A percentile compares a stretch with the other conserved stretches of the same genome.
These are phyloP conservation scores for Phoenix dactylifera DNA, from an alignment of 176 grass and related monocot genomes.

Conservation along the genomic window DNA sequence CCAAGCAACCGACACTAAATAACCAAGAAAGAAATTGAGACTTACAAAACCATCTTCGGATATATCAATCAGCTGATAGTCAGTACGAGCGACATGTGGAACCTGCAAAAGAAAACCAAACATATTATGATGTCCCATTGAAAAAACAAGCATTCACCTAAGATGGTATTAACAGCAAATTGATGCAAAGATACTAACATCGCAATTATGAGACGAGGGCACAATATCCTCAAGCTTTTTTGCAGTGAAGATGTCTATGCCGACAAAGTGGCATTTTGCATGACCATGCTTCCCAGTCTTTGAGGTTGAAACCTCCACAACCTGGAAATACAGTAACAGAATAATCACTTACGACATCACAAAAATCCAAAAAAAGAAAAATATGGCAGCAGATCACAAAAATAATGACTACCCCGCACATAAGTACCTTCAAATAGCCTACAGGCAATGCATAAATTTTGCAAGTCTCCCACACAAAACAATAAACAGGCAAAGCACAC, in stretches of 20 bases:
- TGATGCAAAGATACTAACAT: constrained; percentile 21
- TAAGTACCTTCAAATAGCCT: too few species aligned
- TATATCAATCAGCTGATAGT: constrained; percentile 72
- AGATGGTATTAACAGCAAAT: too few species aligned
- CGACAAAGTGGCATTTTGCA: constrained; percentile 70
- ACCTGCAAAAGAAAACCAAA: constrained; percentile 26
- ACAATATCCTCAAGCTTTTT: constrained; percentile 77
- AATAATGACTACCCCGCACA: too few species aligned
- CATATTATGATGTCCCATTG: neutral
- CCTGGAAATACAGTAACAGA: constrained; percentile 14
- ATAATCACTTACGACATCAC: neutral
- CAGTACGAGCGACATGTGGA: constrained; percentile 55
- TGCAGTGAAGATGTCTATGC: constrained; percentile 60
- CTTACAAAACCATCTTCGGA: constrained; percentile 70
- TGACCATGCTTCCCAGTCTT: constrained; percentile 70
- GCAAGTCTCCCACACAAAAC: too few species aligned
- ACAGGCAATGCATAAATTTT: too few species aligned
- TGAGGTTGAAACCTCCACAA: constrained; percentile 70
- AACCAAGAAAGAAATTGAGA: neutral
- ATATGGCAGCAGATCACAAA: neutral
- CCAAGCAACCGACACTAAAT: constrained; percentile 1
- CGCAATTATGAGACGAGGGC: constrained; percentile 62
- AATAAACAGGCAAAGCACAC: too few species aligned
- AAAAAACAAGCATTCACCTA: too few species aligned
- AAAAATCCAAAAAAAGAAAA: constrained; percentile 1